Base-by-base conservation (phyloP, 768 basidiomycete genomes). In the Strobilomyces dryophilus region DNA sequence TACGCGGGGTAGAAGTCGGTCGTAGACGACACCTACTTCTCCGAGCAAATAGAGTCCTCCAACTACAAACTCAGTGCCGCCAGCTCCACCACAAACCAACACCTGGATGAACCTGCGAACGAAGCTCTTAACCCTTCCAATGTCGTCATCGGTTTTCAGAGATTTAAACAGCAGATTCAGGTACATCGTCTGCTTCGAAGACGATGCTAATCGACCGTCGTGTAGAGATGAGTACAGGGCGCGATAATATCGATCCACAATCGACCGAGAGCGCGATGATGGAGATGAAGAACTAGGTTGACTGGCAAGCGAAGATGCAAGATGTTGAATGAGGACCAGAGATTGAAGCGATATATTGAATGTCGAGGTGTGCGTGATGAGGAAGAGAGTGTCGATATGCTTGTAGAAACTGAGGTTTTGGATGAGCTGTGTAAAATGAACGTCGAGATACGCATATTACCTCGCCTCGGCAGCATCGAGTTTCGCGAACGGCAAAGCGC, bases 261-360 rank as follows among this genome's bases (percentile, higher is more conserved):
- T 76, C 2, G 80, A 73, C 55, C 76, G 78, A 9, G 79, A 68
- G 11, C 62, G 62, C 15, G 67, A 65, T 0, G 71, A 61, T 29
- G 78, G 70, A 0, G 79, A 71, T 0, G 78, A 73, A 1, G 75
- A 71, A 12, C 75, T 57, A 8, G 76, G 62, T 1, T 76, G 64
- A 15, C 73, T 61, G 18, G 76, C 60, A 8, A 85, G 75, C 0
- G 84, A 78, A 0, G 80, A 72, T 15, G 82, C 74, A 36, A 98
- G 88, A 60, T 92, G 93, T 64, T 89, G 88, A 53, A 98, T 89
- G 7, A 98, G 79, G 36, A 89, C 79, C 1, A 98, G 82, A 0
- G 95, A 90, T 67, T 95, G 95, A 5, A 98, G 80, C 10, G 92
- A 92, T 63, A 93, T 93, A 68, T 95, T 97, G 82, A 99, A 99